These are phyloP conservation scores for Tolypocladium cylindrosporum DNA, from an alignment of 2,329 filamentous ascomycete genomes.

Conservation along the genomic window DNA sequence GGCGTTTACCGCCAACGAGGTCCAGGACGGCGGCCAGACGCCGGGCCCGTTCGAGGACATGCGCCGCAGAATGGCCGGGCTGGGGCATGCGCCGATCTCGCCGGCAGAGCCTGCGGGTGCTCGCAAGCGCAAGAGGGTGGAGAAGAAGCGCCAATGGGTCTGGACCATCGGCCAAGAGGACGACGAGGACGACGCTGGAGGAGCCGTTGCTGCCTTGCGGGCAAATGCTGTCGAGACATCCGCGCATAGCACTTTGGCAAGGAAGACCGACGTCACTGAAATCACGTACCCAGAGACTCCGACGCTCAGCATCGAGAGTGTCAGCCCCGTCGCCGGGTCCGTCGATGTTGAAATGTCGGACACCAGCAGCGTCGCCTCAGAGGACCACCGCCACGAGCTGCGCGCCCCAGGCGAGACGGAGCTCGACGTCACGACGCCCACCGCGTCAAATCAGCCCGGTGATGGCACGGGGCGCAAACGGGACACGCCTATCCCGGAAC, in stretches of 20 bases:
- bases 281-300: conserved; percentile 19
- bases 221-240: conserved; percentile 1
- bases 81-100: conserved; percentile 29
- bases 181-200: conserved; percentile 32
- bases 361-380: conserved; percentile 27
- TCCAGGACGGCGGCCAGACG: conserved; percentile 50
- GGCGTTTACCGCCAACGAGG: conserved; percentile 43
- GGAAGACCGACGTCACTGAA: conserved; percentile 6
- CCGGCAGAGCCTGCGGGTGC: conserved; percentile 32
- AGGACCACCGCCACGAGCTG: conserved; percentile 13
- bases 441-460: conserved; percentile 10
- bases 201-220: conserved; percentile 30
- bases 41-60: conserved; percentile 56
- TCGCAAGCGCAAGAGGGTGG: conserved; percentile 42
- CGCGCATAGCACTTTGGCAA: conserved; percentile 5
- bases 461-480: conserved; percentile 5
- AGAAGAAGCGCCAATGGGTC: conserved; percentile 55
- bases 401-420: conserved; percentile 20
- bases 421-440: conserved; percentile 29
- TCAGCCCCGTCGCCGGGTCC: conserved; percentile 17
- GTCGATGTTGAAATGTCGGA: conserved; percentile 43
- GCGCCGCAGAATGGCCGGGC: conserved; percentile 43
- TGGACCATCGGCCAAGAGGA: conserved; percentile 54
- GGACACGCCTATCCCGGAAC: conserved; percentile 15
- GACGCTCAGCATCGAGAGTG: conserved; percentile 31